These are phyloP conservation scores for Beauveria sp. DNA, from an alignment of 2,329 filamentous ascomycete species.

Conservation along the genomic window DNA sequence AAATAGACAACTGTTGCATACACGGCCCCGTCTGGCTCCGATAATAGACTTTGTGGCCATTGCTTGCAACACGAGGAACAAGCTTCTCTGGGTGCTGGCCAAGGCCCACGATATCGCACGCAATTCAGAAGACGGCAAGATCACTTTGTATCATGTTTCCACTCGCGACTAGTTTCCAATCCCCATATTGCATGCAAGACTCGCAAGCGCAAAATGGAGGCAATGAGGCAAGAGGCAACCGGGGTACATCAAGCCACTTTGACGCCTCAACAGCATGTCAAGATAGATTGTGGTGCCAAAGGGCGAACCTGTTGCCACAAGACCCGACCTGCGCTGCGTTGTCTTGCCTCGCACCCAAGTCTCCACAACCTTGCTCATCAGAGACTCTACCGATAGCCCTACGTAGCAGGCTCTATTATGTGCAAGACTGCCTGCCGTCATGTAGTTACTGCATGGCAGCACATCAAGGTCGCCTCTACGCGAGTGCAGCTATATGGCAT, in stretches of 20 bases:
- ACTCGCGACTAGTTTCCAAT: background rate
- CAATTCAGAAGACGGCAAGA: background rate
- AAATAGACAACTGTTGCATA: background rate
- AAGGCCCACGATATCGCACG: slow-evolving; percentile 3
- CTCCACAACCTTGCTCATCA: background rate
- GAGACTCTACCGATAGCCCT: background rate
- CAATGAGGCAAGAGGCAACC: background rate
- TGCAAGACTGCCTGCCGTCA: background rate
- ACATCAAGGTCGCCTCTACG: background rate
- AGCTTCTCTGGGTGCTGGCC: background rate
- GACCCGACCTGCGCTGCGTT: background rate
- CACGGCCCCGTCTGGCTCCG: background rate
- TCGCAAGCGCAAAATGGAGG: background rate
- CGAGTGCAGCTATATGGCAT: background rate
- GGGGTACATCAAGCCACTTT: slow-evolving; percentile 2
- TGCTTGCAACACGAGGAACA: background rate
- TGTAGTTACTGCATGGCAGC: background rate
- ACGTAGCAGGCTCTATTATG: background rate
- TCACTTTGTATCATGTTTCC: background rate
- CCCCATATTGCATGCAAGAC: background rate
- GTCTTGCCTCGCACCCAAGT: background rate
- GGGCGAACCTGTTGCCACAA: background rate
- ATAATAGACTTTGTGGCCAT: background rate
- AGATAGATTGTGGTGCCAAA: slow-evolving; percentile 4
- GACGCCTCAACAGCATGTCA: background rate